Conservation (phyloP, 2,329 filamentous ascomycete species). For the Venturia carpophila region DNA sequence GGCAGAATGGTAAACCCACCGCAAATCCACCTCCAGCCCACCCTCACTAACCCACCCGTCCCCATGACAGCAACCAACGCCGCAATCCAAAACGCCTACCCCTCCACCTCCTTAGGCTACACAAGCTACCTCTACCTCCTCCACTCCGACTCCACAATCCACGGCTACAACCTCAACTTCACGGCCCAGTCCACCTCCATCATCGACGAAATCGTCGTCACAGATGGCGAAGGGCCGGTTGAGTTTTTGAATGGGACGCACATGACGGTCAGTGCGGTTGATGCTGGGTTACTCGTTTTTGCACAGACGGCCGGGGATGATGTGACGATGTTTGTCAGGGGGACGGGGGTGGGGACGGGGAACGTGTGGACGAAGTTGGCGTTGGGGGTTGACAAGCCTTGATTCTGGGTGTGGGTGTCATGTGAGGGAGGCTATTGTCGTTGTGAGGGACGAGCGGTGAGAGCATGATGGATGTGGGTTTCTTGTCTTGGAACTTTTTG, state of each 20-base stretch:
- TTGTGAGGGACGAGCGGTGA: too few species aligned
- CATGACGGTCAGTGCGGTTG: slow-evolving; percentile 11
- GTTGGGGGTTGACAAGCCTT: too few species aligned
- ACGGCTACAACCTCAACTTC: slow-evolving; percentile 17
- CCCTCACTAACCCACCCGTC: too few species aligned
- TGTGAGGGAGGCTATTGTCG: too few species aligned
- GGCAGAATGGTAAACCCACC: slow-evolving; percentile 6
- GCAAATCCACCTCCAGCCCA: too few species aligned
- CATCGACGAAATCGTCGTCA: neutral
- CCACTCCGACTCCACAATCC: neutral
- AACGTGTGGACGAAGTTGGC: too few species aligned
- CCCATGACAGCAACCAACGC: neutral
- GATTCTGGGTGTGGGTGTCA: too few species aligned
- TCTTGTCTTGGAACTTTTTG: too few species aligned
- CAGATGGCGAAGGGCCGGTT: too few species aligned
- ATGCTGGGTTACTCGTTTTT: slow-evolving; percentile 7
- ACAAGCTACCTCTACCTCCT: slow-evolving; percentile 17
- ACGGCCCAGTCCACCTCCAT: slow-evolving; percentile 5
- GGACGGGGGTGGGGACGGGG: too few species aligned
- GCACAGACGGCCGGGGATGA: slow-evolving; percentile 11
- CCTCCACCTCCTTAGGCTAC: slow-evolving; percentile 13
- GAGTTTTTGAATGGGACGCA: neutral
- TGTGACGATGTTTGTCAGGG: slow-evolving; percentile 11
- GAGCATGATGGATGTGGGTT: too few species aligned
- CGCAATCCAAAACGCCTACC: slow-evolving; percentile 8